Evolutionary conservation across 1,139 yeast species (phyloP), one percentile per base, ranked within the genome.

Genomic region (Sugiyamaella paludigena): DNA sequence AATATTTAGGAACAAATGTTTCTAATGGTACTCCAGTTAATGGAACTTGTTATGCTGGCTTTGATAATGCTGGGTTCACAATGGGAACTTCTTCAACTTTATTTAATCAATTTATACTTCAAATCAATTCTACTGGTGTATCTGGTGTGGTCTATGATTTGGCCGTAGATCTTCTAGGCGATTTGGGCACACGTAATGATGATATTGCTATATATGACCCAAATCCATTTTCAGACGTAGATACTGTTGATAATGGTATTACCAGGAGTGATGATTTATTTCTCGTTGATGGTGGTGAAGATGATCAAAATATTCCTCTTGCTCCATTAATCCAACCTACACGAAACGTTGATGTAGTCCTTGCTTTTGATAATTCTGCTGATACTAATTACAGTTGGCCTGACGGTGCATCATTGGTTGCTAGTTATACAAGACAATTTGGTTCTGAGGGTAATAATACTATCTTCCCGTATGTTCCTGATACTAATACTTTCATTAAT

Each of bases 281-380:
- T 63, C 72, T 88, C 52, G 89, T 83, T 27, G 96, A 89, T 66
- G 97, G 97, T 54, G 96, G 96, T 57, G 92, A 84, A 67, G 96
- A 87, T 69, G 63, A 66, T 12, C 89, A 87, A 67, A 85, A 87
- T 61, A 75, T 89, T 36, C 96, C 98, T 12, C 71, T 87, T 38
- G 73, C 77, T 49, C 97, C 97, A 28, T 73, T 88, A 59, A 67
- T 89, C 45, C 92, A 84, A 69, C 78, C 81, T 8, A 76, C 77
- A 46, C 78, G 97, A 63, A 71, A 75, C 7, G 74, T 88, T 27
- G 97, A 89, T 63, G 78, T 85, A 9, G 76, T 91, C 36, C 78
- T 89, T 65, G 95, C 95, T 0, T 82, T 81, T 64, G 97, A 89
- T 64, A 86, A 86, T 66, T 81, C 92, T n/a, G 95, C 88, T 33